A percentile compares a stretch with the other conserved stretches of the same genome.
These are phyloP conservation scores for Trichophyton benhamiae DNA, from an alignment of 2,329 filamentous ascomycete genomes.

Conservation along the genomic window DNA sequence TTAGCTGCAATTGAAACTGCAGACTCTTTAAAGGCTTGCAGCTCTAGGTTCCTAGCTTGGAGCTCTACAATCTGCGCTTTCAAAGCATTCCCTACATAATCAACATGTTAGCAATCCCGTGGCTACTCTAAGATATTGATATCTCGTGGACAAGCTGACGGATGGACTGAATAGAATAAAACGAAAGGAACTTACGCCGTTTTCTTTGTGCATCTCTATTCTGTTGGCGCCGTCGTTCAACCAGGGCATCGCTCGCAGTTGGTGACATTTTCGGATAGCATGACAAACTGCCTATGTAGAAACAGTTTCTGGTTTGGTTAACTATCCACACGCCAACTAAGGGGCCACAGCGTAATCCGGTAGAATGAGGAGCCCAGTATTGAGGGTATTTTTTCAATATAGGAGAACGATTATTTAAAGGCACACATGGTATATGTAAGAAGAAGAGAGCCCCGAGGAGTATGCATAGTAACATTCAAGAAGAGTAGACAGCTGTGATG, in stretches of 20 bases:
- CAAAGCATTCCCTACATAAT: not conserved
- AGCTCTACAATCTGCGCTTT: not conserved
- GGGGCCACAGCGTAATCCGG: not conserved
- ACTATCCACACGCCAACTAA: not conserved
- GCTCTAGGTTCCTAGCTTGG: not conserved
- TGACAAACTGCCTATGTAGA: not conserved
- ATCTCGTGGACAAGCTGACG: too few species aligned
- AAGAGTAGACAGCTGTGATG: too few species aligned
- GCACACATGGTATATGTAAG: not conserved
- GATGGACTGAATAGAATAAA: not conserved
- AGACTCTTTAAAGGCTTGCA: not conserved
- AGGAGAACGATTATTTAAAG: not conserved
- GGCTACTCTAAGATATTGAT: too few species aligned
- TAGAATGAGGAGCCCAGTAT: not conserved
- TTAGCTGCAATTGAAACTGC: not conserved
- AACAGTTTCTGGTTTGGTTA: too few species aligned
- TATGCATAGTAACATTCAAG: not conserved
- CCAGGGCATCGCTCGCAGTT: not conserved
- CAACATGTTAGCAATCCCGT: not conserved
- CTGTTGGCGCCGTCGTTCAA: not conserved
- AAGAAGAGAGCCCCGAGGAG: not conserved
- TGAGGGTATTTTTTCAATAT: not conserved
- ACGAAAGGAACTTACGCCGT: not conserved
- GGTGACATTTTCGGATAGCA: not conserved
- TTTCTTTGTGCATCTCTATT: not conserved